A percentile compares a stretch with the other conserved stretches of the same genome.
Conservation (phyloP, 2,329 filamentous ascomycete species). For the Cadophora luteo-olivacea region DNA sequence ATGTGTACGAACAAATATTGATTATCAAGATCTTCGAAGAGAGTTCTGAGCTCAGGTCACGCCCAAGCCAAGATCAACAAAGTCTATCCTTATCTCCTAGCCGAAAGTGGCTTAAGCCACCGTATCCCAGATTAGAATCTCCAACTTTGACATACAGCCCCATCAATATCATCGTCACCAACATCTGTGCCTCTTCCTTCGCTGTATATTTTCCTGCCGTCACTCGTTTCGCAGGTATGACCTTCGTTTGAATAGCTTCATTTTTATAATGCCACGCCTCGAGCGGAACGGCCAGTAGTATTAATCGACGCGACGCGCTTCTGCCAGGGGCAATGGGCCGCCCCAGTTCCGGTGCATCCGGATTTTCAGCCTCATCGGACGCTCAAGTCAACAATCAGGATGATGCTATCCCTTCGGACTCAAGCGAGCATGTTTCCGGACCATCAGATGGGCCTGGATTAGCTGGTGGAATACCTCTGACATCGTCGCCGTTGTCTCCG, state of each 20-base stretch:
- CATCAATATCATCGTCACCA: background rate
- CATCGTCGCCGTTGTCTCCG: conserved; percentile 1
- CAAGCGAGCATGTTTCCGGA: background rate
- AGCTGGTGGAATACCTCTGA: conserved; percentile 12
- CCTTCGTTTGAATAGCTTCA: conserved; percentile 12
- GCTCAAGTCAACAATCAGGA: background rate
- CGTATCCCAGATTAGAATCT: background rate
- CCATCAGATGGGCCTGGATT: conserved; percentile 11
- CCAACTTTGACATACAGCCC: background rate
- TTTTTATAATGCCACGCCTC: background rate
- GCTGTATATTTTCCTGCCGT: background rate
- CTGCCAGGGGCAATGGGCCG: conserved; percentile 6
- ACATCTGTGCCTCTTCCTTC: background rate
- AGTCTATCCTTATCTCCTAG: conserved; percentile 6
- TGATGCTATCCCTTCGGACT: background rate
- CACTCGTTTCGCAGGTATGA: conserved; percentile 16
- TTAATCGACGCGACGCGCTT: conserved; percentile 5
- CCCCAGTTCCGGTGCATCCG: conserved; percentile 6
- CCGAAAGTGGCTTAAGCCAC: conserved; percentile 10
- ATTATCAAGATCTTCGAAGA: background rate
- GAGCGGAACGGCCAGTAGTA: background rate
- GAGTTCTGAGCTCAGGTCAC: background rate
- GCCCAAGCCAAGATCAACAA: conserved; percentile 9
- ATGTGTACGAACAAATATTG: too few relatives aligned
- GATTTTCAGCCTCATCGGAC: conserved; percentile 7